Conservation (phyloP, 768 basidiomycete genomes). For the Lentinula raphanica region DNA sequence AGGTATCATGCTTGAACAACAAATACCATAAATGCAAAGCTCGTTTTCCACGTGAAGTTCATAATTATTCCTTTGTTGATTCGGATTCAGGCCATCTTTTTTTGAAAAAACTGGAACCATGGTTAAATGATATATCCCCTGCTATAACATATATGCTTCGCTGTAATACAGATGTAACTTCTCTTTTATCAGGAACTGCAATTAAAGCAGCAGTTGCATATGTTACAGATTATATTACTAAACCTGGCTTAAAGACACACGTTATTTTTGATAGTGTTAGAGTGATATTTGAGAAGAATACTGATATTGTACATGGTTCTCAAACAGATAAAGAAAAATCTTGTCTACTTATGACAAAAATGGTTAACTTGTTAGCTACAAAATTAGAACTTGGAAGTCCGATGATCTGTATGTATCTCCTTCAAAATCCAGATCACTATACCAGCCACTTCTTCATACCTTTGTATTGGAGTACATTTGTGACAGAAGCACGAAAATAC, state of each 20-base stretch:
- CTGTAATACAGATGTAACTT: constrained; percentile 20
- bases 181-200: constrained; percentile 18
- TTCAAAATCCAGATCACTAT: constrained; percentile 15
- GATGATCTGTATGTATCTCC: neutral
- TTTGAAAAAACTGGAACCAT: constrained; percentile 15
- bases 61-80: constrained; percentile 15
- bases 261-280: constrained; percentile 17
- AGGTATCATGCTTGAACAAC: constrained; percentile 2
- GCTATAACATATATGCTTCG: neutral
- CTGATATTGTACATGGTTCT: constrained; percentile 15
- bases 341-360: constrained; percentile 14
- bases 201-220: constrained; percentile 19
- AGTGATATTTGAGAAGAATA: constrained; percentile 6
- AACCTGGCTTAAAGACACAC: constrained; percentile 19
- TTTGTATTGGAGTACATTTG: constrained; percentile 16
- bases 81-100: constrained; percentile 8
- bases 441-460: constrained; percentile 14
- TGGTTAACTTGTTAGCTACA: constrained; percentile 16
- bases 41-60: constrained; percentile 18
- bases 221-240: constrained; percentile 25
- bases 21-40: constrained; percentile 15
- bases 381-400: constrained; percentile 3
- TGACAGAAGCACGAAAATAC: neutral
- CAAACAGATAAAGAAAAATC: constrained; percentile 11
- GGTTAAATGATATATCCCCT: constrained; percentile 12